These are phyloP conservation scores for Eutrema yunnanense DNA, from an alignment of 345 rosid genomes.

Conservation along the genomic window DNA sequence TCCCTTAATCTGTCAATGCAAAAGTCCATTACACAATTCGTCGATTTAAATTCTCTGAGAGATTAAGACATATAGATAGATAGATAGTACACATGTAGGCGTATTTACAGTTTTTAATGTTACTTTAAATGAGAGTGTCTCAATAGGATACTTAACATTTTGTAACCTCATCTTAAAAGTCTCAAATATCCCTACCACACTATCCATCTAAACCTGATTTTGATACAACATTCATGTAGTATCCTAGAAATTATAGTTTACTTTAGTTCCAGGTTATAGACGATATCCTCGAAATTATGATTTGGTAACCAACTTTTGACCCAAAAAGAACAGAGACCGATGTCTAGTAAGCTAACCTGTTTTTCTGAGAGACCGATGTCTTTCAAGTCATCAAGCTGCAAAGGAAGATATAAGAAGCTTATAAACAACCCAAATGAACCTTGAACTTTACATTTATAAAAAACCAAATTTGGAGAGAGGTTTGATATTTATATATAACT, in stretches of 20 bases:
- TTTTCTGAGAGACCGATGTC: conserved; percentile 68
- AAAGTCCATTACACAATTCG: background rate
- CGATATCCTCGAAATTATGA: background rate
- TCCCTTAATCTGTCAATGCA: conserved; percentile 20
- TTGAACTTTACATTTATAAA: background rate
- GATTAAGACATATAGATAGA: background rate
- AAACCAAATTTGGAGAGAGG: background rate
- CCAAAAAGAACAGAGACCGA: background rate
- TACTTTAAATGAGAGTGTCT: background rate
- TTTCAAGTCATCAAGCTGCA: conserved; percentile 64
- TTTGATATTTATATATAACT: background rate
- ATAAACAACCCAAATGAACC: background rate
- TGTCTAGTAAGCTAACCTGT: conserved; percentile 40
- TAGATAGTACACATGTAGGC: background rate
- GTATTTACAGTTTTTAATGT: background rate
- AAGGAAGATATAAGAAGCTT: background rate
- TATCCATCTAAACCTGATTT: background rate
- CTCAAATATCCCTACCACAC: background rate
- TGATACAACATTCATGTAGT: background rate
- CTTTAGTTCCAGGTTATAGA: background rate
- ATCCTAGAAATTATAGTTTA: background rate
- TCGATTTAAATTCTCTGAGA: background rate
- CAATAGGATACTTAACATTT: background rate
- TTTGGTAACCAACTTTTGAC: background rate
- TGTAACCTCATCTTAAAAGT: background rate